Evolutionary conservation across 441 rosid species (phyloP).

Genomic region (Populus trichocarpa): DNA sequence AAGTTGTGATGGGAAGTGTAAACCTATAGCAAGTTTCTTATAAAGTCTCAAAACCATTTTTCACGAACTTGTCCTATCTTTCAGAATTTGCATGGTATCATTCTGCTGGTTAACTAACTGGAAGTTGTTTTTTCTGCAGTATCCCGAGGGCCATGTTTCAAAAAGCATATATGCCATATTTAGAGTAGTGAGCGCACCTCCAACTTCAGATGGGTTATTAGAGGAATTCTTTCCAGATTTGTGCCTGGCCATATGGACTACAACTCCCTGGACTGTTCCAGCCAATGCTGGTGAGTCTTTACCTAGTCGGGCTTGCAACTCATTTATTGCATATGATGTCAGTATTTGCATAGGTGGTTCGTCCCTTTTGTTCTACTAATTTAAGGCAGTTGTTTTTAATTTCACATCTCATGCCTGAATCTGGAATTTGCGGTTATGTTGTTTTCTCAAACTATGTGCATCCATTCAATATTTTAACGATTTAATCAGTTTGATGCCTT

Average conservation of each 20-base stretch:
- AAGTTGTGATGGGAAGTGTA: background rate
- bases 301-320: background rate
- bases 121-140: constrained; percentile 39
- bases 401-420: background rate
- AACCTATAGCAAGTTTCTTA: background rate
- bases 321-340: background rate
- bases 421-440: background rate
- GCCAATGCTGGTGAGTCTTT: constrained; percentile 82
- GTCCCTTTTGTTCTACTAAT: background rate
- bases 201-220: constrained; percentile 40
- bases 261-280: constrained; percentile 98
- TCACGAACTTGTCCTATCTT: constrained; percentile 9
- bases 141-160: constrained; percentile 96
- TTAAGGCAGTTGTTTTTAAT: background rate
- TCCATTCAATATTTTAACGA: background rate
- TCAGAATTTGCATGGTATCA: constrained; percentile 9
- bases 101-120: background rate
- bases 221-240: constrained; percentile 75
- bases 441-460: background rate
- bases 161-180: constrained; percentile 87
- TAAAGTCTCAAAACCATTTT: background rate
- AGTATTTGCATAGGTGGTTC: background rate
- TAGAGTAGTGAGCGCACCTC: constrained; percentile 47
- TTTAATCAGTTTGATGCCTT: background rate
- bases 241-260: constrained; percentile 91